Percentiles rank a stretch among this genome's conserved stretches.
Conservation (phyloP, 2,329 filamentous ascomycete genomes). For the Esteya vermicola region DNA sequence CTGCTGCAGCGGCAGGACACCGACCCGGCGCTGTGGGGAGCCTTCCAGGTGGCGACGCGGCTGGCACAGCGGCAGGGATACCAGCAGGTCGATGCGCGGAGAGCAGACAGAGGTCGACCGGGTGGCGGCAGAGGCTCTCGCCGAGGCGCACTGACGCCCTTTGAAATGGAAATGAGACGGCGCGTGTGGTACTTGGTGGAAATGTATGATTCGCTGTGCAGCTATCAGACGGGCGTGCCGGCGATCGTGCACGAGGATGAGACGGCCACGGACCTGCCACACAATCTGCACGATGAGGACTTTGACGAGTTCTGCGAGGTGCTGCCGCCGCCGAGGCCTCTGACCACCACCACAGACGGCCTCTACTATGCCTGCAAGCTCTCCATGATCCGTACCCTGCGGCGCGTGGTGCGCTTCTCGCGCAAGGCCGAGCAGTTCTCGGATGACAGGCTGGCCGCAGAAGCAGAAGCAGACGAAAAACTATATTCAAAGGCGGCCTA, state of each 20-base stretch:
- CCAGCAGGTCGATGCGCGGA: constrained; percentile 22
- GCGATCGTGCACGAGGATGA: constrained; percentile 38
- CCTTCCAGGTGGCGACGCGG: constrained; percentile 30
- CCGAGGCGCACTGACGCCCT: constrained; percentile 21
- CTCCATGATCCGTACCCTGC: constrained; percentile 18
- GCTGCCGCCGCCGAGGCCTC: constrained; percentile 41
- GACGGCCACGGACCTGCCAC: constrained; percentile 44
- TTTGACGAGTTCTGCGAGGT: constrained; percentile 40
- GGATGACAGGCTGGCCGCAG: no score
- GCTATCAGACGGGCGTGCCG: constrained; percentile 30
- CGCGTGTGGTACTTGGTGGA: constrained; percentile 34
- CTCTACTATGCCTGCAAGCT: constrained; percentile 37
- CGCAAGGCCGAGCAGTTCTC: background rate
- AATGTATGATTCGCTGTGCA: constrained; percentile 32
- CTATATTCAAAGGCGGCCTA: no score
- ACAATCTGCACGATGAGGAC: constrained; percentile 51
- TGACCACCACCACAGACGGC: constrained; percentile 41
- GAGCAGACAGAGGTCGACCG: no score
- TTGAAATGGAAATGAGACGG: constrained; percentile 36
- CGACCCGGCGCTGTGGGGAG: constrained; percentile 30
- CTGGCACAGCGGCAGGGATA: constrained; percentile 38
- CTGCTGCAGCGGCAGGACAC: constrained; percentile 25
- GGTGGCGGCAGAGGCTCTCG: background rate
- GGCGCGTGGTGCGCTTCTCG: constrained; percentile 32
- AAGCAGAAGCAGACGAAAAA: no score